Percentiles rank a stretch among this genome's conserved stretches.
phyloP scores from a whole-genome alignment of 352 stramenopile genomes.

The Phytophthora tubulina region DNA sequence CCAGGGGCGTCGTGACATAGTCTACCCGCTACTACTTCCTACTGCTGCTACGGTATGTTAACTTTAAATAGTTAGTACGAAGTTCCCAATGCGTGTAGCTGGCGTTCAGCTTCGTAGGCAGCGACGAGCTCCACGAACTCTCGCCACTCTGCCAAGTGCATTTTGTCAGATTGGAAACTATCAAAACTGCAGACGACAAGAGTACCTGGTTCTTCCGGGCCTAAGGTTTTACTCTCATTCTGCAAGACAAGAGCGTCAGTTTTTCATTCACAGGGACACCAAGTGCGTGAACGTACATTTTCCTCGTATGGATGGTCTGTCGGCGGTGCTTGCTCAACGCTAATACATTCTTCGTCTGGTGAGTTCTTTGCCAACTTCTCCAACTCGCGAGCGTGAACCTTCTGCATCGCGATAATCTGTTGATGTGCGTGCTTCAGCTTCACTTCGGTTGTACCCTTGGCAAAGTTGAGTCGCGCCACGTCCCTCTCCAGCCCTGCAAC shows the following conservation, averaged over 20 bases:
- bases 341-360: neutral
- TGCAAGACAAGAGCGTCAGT: constrained; percentile 3
- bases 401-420: constrained; percentile 68
- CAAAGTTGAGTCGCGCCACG: constrained; percentile 23
- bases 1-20: no score
- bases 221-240: constrained; percentile 24
- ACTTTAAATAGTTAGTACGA: neutral
- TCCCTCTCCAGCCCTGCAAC: constrained; percentile 49
- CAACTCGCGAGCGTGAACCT: constrained; percentile 55
- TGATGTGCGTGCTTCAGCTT: constrained; percentile 55
- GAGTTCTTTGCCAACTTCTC: constrained; percentile 36
- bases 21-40: no score
- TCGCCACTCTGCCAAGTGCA: constrained; percentile 44
- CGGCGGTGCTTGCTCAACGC: constrained; percentile 1
- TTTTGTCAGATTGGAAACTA: neutral
- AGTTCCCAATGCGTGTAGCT: constrained; percentile 22
- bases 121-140: constrained; percentile 65
- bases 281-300: constrained; percentile 25
- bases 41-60: neutral
- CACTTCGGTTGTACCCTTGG: constrained; percentile 35
- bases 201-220: constrained; percentile 28
- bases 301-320: constrained; percentile 5
- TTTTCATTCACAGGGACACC: neutral
- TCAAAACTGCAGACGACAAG: neutral
- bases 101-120: constrained; percentile 52